Evolutionary conservation across 2,329 filamentous ascomycete genomes (phyloP).

Genomic region (Epichloe glyceriae): DNA sequence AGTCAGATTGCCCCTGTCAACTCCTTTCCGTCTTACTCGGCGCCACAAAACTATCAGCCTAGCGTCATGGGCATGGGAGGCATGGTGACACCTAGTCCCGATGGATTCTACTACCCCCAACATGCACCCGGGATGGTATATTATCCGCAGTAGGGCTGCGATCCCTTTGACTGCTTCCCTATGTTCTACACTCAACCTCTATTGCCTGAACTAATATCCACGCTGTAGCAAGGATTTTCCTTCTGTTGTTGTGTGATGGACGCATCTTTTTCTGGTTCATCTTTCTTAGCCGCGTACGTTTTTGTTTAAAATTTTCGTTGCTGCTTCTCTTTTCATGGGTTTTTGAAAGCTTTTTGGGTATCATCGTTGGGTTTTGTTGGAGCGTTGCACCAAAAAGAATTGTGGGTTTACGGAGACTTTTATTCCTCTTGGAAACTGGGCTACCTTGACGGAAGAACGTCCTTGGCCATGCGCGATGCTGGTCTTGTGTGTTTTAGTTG

Average conservation of each 20-base stretch:
- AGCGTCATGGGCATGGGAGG: conserved; percentile 59
- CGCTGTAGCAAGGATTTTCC: conserved; percentile 5
- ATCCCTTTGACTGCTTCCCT: conserved; percentile 9
- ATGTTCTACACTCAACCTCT: conserved; percentile 13
- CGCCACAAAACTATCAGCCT: conserved; percentile 39
- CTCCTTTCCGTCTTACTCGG: conserved; percentile 33
- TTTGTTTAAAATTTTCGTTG: neutral
- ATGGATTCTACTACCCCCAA: conserved; percentile 59
- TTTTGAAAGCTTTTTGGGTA: conserved; percentile 3
- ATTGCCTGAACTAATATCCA: conserved; percentile 20
- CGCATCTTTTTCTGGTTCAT: neutral
- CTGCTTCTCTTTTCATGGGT: neutral
- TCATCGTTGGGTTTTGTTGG: conserved; percentile 1
- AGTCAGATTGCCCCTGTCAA: conserved; percentile 50
- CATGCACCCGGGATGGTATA: conserved; percentile 43
- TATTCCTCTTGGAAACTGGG: neutral
- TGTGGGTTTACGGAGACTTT: neutral
- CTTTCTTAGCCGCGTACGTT: neutral
- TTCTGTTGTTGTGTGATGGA: neutral
- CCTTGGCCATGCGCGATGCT: neutral
- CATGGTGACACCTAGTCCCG: conserved; percentile 60
- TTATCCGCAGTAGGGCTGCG: conserved; percentile 41
- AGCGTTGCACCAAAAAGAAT: conserved; percentile 5
- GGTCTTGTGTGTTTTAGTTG: neutral
- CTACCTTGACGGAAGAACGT: neutral